Percentiles rank a stretch among this genome's conserved stretches.
Conservation (phyloP, 192 early-diverging fungal species). For the Coemansia sp. region DNA sequence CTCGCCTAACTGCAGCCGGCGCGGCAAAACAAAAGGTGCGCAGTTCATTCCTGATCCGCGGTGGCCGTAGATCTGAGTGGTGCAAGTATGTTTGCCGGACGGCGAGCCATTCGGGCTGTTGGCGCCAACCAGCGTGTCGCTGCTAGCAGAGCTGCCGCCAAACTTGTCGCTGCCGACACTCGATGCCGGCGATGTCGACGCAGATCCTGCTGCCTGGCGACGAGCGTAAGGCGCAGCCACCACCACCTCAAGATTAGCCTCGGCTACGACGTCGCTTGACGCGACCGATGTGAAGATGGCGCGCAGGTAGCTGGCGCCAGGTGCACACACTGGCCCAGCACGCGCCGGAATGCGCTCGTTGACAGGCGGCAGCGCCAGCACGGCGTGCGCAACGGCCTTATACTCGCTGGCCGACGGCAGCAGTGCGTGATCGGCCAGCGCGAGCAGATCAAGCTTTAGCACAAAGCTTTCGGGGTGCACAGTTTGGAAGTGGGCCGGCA, state of each 20-base stretch:
- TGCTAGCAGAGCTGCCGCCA: background rate
- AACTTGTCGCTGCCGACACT: background rate
- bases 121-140: background rate
- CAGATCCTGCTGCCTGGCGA: background rate
- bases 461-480: conserved; percentile 37
- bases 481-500: conserved; percentile 42
- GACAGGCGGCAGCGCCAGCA: conserved; percentile 25
- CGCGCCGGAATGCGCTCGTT: conserved; percentile 30
- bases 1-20: conserved; percentile 77
- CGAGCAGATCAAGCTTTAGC: conserved; percentile 41
- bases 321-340: conserved; percentile 21
- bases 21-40: conserved; percentile 37
- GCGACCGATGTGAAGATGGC: conserved; percentile 22
- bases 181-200: background rate
- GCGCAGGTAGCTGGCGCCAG: conserved; percentile 33
- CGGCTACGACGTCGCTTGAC: conserved; percentile 26
- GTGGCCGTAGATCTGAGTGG: conserved; percentile 72
- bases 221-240: conserved; percentile 35
- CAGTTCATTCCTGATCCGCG: conserved; percentile 84
- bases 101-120: background rate
- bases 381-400: conserved; percentile 33
- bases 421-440: conserved; percentile 40
- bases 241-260: conserved; percentile 30
- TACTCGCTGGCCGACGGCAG: conserved; percentile 21
- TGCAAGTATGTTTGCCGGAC: background rate